Base-by-base conservation (phyloP, 441 rosid species). In the Aquilaria agallochum region DNA sequence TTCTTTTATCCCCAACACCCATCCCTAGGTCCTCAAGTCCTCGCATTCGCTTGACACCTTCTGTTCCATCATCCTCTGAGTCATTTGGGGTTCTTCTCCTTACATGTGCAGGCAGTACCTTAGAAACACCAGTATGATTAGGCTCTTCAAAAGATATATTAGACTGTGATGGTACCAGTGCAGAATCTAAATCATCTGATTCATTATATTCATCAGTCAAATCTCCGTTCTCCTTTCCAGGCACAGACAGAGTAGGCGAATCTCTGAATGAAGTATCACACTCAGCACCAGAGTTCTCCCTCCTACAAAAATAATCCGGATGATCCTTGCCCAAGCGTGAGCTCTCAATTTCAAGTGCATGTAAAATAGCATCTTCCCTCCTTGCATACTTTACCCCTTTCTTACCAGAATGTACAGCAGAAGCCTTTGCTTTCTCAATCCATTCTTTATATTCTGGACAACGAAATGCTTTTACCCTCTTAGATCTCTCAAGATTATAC, bases 21-120 rank as follows among this genome's bases (percentile, higher is more conserved):
- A 76, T 79, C 68, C 90, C 98, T 58, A 92, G 80, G 79, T 95
- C 98, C 79, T 81, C 93, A 64, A 90, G 97, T 58, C 99, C 99
- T 84, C 92, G 88, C 99, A 95, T 95, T 0, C 99, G 90, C 85
- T 90, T 92, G 66, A 71, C 80, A 63, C 97, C 89, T 80, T 84
- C 98, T 55, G 79, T 83, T 57, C 99, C 99, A 80, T 95, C 99
- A 76, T 95, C 99, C 79, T 90, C 98, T 1, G 96, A 95, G 74
- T 92, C 98, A 74, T 92, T 92, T 13, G 96, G 97, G 20, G 96
- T 92, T 78, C 80, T 88, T 68, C 95, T 87, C 87, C 78, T 87
- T 64, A 69, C 84, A 48, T 57, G 78, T 56, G 65, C 53, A 68
- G 88, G 56, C 63, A 69, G 89, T 76, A 73, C 74, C 77, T 80